Conservation (phyloP, 257 asterid genomes). For the Nicotiana tabacum region DNA sequence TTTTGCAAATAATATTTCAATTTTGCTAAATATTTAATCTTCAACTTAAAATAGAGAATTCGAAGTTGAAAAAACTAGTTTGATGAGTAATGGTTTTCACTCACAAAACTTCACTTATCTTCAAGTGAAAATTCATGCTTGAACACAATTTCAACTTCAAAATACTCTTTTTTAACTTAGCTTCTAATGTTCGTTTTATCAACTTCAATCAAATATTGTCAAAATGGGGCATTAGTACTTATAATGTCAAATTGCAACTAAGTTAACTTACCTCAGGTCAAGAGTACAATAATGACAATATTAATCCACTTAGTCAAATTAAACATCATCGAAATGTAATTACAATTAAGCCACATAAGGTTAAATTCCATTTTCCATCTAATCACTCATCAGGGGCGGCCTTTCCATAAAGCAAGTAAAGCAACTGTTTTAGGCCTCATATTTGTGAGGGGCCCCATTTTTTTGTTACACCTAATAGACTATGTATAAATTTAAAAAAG, state of each 20-base stretch:
- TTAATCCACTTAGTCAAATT: background rate
- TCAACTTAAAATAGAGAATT: background rate
- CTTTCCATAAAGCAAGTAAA: no score
- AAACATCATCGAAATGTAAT: background rate
- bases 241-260: background rate
- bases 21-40: no score
- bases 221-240: background rate
- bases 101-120: background rate
- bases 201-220: background rate
- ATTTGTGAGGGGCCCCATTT: no score
- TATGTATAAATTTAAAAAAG: no score
- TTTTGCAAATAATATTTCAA: no score
- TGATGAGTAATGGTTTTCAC: background rate
- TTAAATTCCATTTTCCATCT: background rate
- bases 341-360: background rate
- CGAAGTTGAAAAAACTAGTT: background rate
- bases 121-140: background rate
- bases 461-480: no score
- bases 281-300: background rate
- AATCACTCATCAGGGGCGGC: background rate
- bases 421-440: no score
- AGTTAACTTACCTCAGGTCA: background rate
- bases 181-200: no score
- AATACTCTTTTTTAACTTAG: background rate
- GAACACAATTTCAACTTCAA: background rate